phyloP scores from a whole-genome alignment of 257 asterid genomes.

The Nicotiana knightiana region DNA sequence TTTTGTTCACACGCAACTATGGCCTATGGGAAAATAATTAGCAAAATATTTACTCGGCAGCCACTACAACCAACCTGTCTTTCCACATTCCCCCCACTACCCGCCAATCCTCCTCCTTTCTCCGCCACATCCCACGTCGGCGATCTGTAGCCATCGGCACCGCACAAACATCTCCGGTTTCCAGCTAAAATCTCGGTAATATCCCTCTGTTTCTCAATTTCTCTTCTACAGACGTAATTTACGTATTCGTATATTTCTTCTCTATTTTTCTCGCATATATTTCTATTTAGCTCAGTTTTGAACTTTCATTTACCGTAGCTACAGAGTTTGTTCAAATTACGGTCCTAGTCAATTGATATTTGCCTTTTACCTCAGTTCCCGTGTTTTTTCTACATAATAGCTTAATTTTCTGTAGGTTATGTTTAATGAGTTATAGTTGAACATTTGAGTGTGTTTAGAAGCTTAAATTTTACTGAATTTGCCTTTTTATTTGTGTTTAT shows the following conservation, averaged over 20 bases:
- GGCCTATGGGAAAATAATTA: not conserved
- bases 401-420: not conserved
- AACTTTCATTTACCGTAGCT: not conserved
- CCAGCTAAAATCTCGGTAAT: not conserved
- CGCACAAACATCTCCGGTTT: not conserved
- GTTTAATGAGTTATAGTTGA: not conserved
- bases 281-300: not conserved
- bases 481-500: not conserved
- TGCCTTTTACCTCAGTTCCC: not conserved
- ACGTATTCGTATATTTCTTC: constrained; percentile 1
- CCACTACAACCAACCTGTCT: not conserved
- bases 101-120: constrained; percentile 1
- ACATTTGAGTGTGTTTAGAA: not conserved
- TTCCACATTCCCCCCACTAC: not conserved
- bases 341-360: too few species aligned
- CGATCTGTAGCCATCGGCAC: constrained; percentile 27
- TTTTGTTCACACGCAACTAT: not conserved
- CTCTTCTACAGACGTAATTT: not conserved
- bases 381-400: not conserved
- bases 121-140: constrained; percentile 1
- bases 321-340: not conserved
- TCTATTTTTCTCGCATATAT: not conserved
- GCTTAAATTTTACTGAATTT: not conserved
- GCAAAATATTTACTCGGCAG: not conserved
- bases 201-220: not conserved